Conservation (phyloP, 352 stramenopile species). For the Phytophthora aleatoria region DNA sequence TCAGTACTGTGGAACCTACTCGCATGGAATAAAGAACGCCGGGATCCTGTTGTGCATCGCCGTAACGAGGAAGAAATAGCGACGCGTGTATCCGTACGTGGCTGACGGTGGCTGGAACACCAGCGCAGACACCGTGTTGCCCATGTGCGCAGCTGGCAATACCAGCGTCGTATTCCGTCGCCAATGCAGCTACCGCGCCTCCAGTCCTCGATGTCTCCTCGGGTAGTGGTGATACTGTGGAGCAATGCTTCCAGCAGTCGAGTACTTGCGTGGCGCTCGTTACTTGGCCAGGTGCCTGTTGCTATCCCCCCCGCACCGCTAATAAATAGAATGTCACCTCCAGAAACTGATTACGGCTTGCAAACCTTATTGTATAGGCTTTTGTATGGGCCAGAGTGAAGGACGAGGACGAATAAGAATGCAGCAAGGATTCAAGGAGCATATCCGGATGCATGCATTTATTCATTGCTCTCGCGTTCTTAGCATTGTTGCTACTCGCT, state of each 20-base stretch:
- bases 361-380: constrained; percentile 6
- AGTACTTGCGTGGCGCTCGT: constrained; percentile 13
- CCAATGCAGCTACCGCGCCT: constrained; percentile 4
- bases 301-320: constrained; percentile 7
- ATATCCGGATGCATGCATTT: background rate
- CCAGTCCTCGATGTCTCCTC: background rate
- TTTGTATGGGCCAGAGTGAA: constrained; percentile 27
- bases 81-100: constrained; percentile 77
- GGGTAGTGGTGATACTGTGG: background rate
- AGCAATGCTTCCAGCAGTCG: constrained; percentile 1
- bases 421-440: background rate
- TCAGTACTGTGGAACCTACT: constrained; percentile 46
- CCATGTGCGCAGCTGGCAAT: constrained; percentile 53
- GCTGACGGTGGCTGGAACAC: constrained; percentile 89
- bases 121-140: constrained; percentile 76
- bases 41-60: constrained; percentile 89
- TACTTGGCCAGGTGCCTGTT: constrained; percentile 11
- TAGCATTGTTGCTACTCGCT: background rate
- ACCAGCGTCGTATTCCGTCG: background rate
- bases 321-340: constrained; percentile 38
- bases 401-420: constrained; percentile 13
- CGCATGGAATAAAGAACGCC: constrained; percentile 94
- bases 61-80: constrained; percentile 95
- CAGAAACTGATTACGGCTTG: constrained; percentile 28
- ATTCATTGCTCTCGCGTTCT: constrained; percentile 4